Evolutionary conservation across 805 yeast genomes (phyloP), one percentile per base, ranked within the genome.

Genomic region (Wickerhamomyces hampshirensis): DNA sequence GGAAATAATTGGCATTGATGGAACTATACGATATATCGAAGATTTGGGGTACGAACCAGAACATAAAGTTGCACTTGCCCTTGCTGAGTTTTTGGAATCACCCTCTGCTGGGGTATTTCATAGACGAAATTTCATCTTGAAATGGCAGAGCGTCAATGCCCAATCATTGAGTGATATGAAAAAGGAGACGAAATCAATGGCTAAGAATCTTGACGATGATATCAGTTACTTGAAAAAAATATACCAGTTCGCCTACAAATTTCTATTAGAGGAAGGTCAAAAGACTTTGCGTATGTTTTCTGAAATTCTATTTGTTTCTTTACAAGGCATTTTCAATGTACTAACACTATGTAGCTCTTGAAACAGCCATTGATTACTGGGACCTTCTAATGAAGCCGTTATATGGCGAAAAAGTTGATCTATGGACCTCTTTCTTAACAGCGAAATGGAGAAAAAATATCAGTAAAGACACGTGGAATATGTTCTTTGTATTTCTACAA

Each of bases 391-490:
- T 89, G 17, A 52, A 58, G 2, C 47, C 47, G 1, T 31, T 38
- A 0, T 62, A 62, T 27, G 48, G 53, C 1, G 35, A 46, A 6
- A 56, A 64, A 23, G 46, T 78, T 26, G 65, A 66, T 7, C 65
- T 64, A 28, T 91, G 95, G 91, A 62, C 68, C 34, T 58, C 53
- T 1, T 89, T 80, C 53, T 53, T 82, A 18, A 50, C 49, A 4
- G 56, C 55, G 2, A 64, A 60, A 10, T 62, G 68, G 42, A 67
- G 73, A 32, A 61, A 68, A 33, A 58, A 66, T 5, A 68, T 93
- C 26, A 71, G 84, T 5, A 73, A 62, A 44, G 98, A 91, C 52
- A 75, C 80, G 17, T 91, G 97, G 97, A 70, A 74, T 42, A 88
- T 89, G 97, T 63, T 84, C 38, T 70, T 70, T 37, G 76, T 78